Conservation (phyloP, 192 early-diverging fungal species). For the Linnemannia hyalina region DNA sequence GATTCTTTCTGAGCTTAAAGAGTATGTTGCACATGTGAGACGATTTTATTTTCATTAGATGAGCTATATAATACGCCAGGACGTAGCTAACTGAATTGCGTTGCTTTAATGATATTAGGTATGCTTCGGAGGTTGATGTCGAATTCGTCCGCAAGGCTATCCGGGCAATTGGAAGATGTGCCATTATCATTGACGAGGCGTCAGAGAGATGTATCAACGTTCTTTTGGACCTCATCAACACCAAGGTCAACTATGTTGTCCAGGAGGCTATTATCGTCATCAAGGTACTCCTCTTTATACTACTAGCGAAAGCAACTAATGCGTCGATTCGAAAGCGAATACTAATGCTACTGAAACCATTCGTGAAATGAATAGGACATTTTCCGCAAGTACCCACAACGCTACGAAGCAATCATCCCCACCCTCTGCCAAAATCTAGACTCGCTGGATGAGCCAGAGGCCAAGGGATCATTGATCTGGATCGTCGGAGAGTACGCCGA, state of each 20-base stretch:
- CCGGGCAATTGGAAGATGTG: constrained; percentile 91
- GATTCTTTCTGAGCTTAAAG: constrained; percentile 92
- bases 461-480: constrained; percentile 94
- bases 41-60: background rate
- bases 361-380: constrained; percentile 73
- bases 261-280: constrained; percentile 94
- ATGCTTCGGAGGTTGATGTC: constrained; percentile 96
- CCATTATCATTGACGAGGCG: constrained; percentile 90
- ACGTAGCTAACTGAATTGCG: background rate
- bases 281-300: constrained; percentile 65
- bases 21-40: constrained; percentile 67
- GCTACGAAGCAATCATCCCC: constrained; percentile 88
- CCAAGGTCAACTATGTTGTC: constrained; percentile 89
- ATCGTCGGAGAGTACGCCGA: constrained; percentile 97
- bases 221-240: constrained; percentile 93
- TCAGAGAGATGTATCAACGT: constrained; percentile 88
- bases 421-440: constrained; percentile 94
- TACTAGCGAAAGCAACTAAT: background rate
- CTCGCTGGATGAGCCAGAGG: constrained; percentile 89
- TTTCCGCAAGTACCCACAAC: constrained; percentile 93
- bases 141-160: constrained; percentile 95
- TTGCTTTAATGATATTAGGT: constrained; percentile 61
- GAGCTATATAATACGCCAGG: background rate
- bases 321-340: background rate
- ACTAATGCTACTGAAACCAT: background rate